Evolutionary conservation across 306 rosid genomes (phyloP), one percentile per base, ranked within the genome.

Genomic region (Trifolium repens): DNA sequence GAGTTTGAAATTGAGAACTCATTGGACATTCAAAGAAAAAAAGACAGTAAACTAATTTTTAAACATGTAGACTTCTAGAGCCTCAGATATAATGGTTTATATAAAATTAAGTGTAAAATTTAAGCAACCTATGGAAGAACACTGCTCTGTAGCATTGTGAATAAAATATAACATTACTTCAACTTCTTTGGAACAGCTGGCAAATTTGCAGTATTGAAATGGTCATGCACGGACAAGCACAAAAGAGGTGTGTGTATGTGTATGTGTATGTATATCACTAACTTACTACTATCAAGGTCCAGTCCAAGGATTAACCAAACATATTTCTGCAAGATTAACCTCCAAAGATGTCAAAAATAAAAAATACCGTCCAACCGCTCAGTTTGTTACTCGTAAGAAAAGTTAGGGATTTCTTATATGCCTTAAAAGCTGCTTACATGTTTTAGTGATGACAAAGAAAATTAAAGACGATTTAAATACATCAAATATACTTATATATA

Each of bases 401-500:
- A 50, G 26, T 4, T 11, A 40, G 54, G 5, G 53, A 7, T 16
- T 46, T 46, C 10, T 34, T 49, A 37, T 19, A 74, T 11, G 64
- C 43, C 64, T 42, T 60, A 4, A 17, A 53, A 63, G 26, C 26
- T 40, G 60, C 67, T 79, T 72, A 17, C 52, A 17, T 53, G 50
- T 44, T 22, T 37, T 44, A 65, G 58, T 11, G 24, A 17, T n/a
- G 59, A 60, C 42, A 60, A 58, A 47, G 54, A 57, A 80, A 73
- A 58, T 35, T 10, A 53, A 53, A 53, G 37, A 34, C 2, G 34
- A 44, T 15, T 22, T 22, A 43, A 67, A 37, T 43, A 55, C 30
- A 54, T 43, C 24, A 47, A n/a, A 73, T 39, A 37, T 53, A 34
- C 3, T 42, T 13, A 37, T 37, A n/a, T n/a, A 37, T 37, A 37